phyloP scores from a whole-genome alignment of 345 rosid genomes.

The Eucalyptus cloeziana region DNA sequence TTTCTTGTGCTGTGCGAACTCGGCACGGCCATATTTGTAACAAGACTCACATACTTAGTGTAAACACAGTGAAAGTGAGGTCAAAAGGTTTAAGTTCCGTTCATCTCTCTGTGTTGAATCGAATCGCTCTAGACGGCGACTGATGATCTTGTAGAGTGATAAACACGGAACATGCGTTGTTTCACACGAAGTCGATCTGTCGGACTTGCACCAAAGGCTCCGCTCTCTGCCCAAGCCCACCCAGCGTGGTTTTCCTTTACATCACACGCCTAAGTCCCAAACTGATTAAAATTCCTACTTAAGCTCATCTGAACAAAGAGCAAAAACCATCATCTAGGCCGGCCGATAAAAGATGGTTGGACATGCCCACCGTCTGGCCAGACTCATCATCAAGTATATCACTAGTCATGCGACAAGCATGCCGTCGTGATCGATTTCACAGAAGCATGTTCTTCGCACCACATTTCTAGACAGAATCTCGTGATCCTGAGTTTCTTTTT shows the following conservation, averaged over 20 bases:
- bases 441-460: neutral
- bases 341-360: neutral
- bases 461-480: neutral
- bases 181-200: neutral
- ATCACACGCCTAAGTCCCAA: neutral
- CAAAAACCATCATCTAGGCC: neutral
- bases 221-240: neutral
- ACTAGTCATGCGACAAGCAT: neutral
- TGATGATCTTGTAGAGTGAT: neutral
- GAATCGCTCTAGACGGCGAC: neutral
- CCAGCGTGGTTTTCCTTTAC: neutral
- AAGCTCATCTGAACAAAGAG: neutral
- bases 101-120: neutral
- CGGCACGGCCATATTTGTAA: neutral
- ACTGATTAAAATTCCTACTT: neutral
- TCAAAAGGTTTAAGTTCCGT: neutral
- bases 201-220: neutral
- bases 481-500: neutral
- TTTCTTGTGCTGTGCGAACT: neutral
- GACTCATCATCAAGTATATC: neutral
- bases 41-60: neutral
- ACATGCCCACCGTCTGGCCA: neutral
- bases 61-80: neutral
- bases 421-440: neutral
- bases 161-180: neutral